Base-by-base conservation (phyloP, 345 rosid species). In the Linum tenue region DNA sequence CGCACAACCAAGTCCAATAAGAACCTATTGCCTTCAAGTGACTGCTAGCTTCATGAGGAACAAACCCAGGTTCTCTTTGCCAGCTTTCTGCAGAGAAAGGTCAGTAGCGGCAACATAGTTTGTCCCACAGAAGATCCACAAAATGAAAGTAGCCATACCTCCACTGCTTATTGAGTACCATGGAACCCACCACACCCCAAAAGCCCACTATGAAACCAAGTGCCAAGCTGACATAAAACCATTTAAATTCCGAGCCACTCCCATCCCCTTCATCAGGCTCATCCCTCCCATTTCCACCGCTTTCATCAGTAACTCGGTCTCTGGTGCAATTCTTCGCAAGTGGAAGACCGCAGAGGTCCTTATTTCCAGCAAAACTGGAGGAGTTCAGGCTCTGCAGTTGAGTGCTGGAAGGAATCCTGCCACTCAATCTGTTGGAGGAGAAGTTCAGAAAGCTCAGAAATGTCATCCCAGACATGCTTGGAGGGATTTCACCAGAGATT, bases 401-500 rank as follows among this genome's bases (percentile, higher is more conserved):
- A 53, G 76, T 64, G 22, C 72, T 55, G 5, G 15, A 31, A 40
- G 72, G 76, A 60, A 68, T 64, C 59, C 12, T 39, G 7, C 72
- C 72, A n/a, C 5, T 57, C 39, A 68, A 58, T 0, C 37, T 73
- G 48, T 64, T 17, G 0, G 11, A 44, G 2, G 64, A 62, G 7
- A 62, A 8, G 42, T 62, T 62, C 36, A 62, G 7, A 22, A 38
- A 41, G 17, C 62, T 73, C 22, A 74, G 63, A 8, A 39, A 17
- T 0, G 67, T 61, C 65, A 70, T 36, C 9, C 39, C 69, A 31
- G 74, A 40, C 37, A 61, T 43, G 39, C 70, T 70, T 5, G 17
- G 8, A 5, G 76, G 74, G 10, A 77, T 77, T 57, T 42, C 58
- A 7, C 71, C 75, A 1, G 5, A 4, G 7, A 70, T 65, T 1